Conservation (phyloP, 768 basidiomycete species). For the Leucocoprinus sp. region DNA sequence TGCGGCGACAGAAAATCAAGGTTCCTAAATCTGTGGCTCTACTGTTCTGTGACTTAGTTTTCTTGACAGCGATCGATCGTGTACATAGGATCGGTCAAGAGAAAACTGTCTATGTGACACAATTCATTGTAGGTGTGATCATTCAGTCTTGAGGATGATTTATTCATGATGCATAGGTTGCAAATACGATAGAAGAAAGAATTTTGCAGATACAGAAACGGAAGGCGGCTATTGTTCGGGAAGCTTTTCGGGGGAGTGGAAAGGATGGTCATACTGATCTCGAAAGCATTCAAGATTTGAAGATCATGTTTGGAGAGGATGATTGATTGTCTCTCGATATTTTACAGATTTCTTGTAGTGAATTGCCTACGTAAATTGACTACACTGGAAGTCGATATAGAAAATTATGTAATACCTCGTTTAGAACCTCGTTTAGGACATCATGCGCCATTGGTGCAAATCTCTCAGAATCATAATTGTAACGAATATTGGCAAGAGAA, state of each 20-base stretch:
- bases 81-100: conserved; percentile 84
- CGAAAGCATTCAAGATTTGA: conserved; percentile 75
- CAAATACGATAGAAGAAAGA: conserved; percentile 70
- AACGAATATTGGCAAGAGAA: too few species aligned
- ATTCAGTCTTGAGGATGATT: background rate
- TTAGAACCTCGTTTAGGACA: too few species aligned
- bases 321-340: conserved; percentile 10
- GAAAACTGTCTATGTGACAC: conserved; percentile 74
- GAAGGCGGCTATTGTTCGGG: conserved; percentile 81
- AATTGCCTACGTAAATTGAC: background rate
- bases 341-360: background rate
- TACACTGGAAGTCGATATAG: too few species aligned
- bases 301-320: conserved; percentile 64
- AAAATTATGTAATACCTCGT: too few species aligned
- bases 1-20: conserved; percentile 75
- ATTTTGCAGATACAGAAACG: conserved; percentile 78
- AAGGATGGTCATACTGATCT: conserved; percentile 40
- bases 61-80: conserved; percentile 62
- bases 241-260: conserved; percentile 61
- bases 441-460: too few species aligned
- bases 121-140: conserved; percentile 58
- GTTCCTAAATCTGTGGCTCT: conserved; percentile 20
- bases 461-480: too few species aligned
- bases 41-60: background rate
- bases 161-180: conserved; percentile 33